Evolutionary conservation across 257 asterid genomes (phyloP).

Genomic region (Petunia secreta): DNA sequence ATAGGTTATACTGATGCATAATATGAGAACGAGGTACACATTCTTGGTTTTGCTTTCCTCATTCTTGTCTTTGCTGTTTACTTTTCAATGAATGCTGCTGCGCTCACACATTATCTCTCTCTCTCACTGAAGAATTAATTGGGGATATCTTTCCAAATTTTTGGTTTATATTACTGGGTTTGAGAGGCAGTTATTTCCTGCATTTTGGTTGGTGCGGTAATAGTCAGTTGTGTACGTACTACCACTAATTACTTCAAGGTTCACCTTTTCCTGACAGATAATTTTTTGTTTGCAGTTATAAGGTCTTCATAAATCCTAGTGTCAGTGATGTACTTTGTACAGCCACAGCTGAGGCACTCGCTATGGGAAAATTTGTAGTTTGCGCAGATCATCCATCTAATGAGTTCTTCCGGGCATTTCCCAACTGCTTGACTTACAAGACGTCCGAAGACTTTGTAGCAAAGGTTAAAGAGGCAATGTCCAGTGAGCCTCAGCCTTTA

Average conservation of each 20-base stretch:
- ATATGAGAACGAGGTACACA: not conserved
- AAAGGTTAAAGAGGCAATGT: conserved; percentile 93
- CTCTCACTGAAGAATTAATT: not conserved
- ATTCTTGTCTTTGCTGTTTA: not conserved
- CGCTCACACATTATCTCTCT: not conserved
- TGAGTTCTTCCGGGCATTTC: conserved; percentile 89
- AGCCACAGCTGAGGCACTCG: conserved; percentile 99
- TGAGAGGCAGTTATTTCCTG: not conserved
- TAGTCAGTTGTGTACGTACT: not conserved
- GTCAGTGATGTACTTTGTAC: conserved; percentile 97
- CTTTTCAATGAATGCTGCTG: not conserved
- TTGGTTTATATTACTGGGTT: not conserved
- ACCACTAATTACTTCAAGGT: not conserved
- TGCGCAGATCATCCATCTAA: conserved; percentile 98
- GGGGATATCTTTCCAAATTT: not conserved
- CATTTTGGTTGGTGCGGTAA: not conserved
- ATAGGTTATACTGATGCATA: not conserved
- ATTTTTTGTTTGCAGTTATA: conserved; percentile 65
- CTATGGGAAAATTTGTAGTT: conserved; percentile 97
- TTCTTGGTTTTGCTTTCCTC: not conserved
- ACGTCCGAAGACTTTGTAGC: conserved; percentile 87
- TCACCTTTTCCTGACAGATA: not conserved
- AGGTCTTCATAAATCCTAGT: conserved; percentile 93
- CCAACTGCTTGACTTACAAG: conserved; percentile 88
- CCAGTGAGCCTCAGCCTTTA: conserved; percentile 80